Conservation (phyloP, 1,139 yeast species). For the Yamadazyma sp. region DNA sequence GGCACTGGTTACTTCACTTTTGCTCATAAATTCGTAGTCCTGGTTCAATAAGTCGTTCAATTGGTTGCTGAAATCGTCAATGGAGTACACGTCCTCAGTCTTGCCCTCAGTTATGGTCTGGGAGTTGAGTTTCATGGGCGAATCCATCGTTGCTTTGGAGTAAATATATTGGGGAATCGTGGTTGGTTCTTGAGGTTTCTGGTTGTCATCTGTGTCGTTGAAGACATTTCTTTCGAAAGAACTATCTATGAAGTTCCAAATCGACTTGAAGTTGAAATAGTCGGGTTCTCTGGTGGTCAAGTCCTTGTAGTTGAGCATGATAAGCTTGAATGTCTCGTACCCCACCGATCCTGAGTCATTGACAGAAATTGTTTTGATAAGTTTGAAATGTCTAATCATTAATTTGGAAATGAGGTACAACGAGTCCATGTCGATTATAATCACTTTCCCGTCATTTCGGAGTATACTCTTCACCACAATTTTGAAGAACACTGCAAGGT, state of each 20-base stretch:
- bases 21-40: conserved; percentile 13
- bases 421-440: conserved; percentile 43
- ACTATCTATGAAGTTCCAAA: conserved; percentile 41
- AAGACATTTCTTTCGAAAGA: conserved; percentile 24
- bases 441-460: conserved; percentile 42
- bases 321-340: conserved; percentile 36
- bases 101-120: conserved; percentile 18
- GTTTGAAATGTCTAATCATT: conserved; percentile 35
- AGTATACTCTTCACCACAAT: conserved; percentile 37
- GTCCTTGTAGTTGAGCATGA: conserved; percentile 37
- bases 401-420: conserved; percentile 36
- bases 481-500: conserved; percentile 43
- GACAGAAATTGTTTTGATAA: conserved; percentile 37
- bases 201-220: conserved; percentile 5
- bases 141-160: conserved; percentile 31
- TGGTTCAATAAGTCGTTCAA: conserved; percentile 22
- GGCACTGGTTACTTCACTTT: conserved; percentile 7
- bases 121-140: conserved; percentile 34
- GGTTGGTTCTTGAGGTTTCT: conserved; percentile 8
- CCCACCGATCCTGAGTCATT: conserved; percentile 30
- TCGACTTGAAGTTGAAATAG: conserved; percentile 28
- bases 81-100: conserved; percentile 22
- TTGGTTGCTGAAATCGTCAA: conserved; percentile 29
- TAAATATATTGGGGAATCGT: conserved; percentile 17
- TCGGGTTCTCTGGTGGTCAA: conserved; percentile 33